Base-by-base conservation (phyloP, 2,329 filamentous ascomycete species). In the Nothophoma quercina region DNA sequence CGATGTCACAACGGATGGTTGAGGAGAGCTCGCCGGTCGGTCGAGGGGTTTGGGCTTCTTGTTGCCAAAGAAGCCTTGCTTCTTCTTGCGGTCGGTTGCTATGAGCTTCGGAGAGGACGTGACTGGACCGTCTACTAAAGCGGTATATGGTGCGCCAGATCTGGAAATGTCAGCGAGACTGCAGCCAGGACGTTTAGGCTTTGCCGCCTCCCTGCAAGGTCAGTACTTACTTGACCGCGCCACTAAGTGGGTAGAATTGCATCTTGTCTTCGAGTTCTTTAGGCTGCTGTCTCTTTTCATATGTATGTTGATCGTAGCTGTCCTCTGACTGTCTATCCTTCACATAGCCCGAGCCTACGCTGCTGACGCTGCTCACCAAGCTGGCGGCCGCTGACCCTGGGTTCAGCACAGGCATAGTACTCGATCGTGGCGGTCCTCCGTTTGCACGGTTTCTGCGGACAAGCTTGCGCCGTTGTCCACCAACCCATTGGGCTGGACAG, bases 401-500 rank as follows among this genome's bases (percentile, higher is more conserved):
- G 26, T 26, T 43, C 34, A 65, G 29, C n/a, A 26, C 33, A 25
- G 65, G 55, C 34, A 52, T 51, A 13, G 62, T 65, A 26, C 34
- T 56, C 9, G 60, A 60, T 16, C 61, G 60, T 23, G 58, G 51
- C 3, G 57, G 41, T 8, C 39, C 51, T 26, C 28, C 35, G 23
- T 34, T 49, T 30, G 40, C 26, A 10, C 46, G 42, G 21, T 60
- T 54, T 26, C 59, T 55, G 32, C 65, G 67, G 5, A 45, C 28
- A 29, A 63, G 47, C 25, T 63, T 63, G 45, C 62, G 59, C 44
- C 63, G 60, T 40, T 59, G 59, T 13, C 59, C 52, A 13, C 51
- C 57, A 21, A 61, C 51, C 36, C 49, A 47, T 19, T 49, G 40
- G 7, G 58, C 55, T 12, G 58, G 55, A 8, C 39, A 4, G 28